Conservation (phyloP, 225 moss, liverwort and hornwort genomes). For the Marchantia polymorpha region DNA sequence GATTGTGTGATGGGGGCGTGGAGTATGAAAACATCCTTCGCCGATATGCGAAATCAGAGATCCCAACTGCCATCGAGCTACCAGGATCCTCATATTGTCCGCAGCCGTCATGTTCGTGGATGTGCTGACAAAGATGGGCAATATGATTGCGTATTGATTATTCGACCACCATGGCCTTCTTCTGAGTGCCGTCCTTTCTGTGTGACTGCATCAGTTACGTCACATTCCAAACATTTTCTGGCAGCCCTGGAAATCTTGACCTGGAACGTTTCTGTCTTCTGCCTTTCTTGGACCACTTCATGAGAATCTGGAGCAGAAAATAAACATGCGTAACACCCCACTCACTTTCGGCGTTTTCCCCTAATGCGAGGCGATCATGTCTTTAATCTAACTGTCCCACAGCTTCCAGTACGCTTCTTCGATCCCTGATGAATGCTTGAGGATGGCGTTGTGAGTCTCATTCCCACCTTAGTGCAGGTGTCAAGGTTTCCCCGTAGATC, state of each 20-base stretch:
- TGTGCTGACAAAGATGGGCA: neutral
- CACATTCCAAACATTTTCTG: neutral
- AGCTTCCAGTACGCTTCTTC: neutral
- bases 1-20: neutral
- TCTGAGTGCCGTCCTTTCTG: neutral
- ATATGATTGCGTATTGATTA: neutral
- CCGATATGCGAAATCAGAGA: neutral
- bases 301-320: neutral
- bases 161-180: neutral
- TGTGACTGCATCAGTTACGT: conserved; percentile 10
- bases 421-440: too few species aligned
- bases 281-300: neutral
- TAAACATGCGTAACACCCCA: neutral
- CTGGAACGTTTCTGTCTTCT: neutral
- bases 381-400: neutral
- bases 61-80: conserved; percentile 5
- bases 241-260: neutral
- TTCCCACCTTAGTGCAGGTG: too few species aligned
- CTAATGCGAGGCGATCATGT: neutral
- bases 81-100: neutral
- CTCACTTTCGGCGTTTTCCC: neutral
- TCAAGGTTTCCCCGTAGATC: too few species aligned
- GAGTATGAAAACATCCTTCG: neutral
- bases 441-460: too few species aligned
- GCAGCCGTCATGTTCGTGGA: neutral